Conservation (phyloP, 345 rosid species). For the Syzygium oleosum region DNA sequence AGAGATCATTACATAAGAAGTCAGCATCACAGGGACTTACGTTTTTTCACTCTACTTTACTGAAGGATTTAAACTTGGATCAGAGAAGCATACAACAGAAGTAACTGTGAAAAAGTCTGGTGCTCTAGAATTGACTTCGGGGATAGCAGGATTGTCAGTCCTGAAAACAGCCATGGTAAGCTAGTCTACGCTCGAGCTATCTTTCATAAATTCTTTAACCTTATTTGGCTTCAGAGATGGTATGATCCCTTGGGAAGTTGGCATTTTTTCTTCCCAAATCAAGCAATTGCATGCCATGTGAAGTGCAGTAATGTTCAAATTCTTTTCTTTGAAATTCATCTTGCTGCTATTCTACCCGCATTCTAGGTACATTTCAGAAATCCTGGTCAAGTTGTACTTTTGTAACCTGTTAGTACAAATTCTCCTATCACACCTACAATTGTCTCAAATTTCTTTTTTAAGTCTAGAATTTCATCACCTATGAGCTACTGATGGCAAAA, state of each 20-base stretch:
- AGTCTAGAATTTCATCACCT: background rate
- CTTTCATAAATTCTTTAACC: background rate
- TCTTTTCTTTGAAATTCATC: background rate
- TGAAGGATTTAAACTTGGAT: slow-evolving; percentile 91
- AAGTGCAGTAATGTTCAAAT: background rate
- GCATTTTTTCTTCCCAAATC: background rate
- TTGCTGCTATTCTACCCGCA: background rate
- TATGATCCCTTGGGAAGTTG: background rate
- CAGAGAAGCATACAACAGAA: slow-evolving; percentile 83
- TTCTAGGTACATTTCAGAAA: background rate
- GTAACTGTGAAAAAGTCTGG: slow-evolving; percentile 64
- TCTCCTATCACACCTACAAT: background rate
- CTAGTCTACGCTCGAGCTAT: background rate
- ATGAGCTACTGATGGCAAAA: background rate
- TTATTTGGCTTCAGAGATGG: background rate
- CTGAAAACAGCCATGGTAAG: slow-evolving; percentile 87
- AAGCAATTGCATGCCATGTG: background rate
- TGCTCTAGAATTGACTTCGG: slow-evolving; percentile 48
- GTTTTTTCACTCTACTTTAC: background rate
- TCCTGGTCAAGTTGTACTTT: background rate
- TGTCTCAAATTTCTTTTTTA: background rate
- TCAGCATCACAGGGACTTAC: background rate
- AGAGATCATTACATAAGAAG: background rate
- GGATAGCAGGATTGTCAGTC: slow-evolving; percentile 64
- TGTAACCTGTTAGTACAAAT: background rate